Percentiles rank a stretch among this genome's conserved stretches.
These are phyloP conservation scores for Blumeriella jaapii DNA, from an alignment of 2,329 filamentous ascomycete genomes.

Conservation along the genomic window DNA sequence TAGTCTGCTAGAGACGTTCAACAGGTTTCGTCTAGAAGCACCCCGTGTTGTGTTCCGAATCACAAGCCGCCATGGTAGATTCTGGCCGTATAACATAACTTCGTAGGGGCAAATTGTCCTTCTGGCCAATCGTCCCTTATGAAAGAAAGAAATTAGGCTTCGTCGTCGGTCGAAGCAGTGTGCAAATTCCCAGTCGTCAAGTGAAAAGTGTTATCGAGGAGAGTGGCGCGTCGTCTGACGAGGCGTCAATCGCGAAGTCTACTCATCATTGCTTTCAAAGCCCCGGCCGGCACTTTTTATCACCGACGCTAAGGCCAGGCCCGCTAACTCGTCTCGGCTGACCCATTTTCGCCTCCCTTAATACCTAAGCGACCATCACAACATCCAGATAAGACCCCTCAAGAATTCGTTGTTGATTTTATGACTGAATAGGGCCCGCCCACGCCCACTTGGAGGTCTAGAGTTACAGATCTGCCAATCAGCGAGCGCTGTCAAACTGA, in stretches of 20 bases:
- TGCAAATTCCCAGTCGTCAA: background rate
- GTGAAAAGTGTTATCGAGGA: background rate
- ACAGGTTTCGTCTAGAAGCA: constrained; percentile 13
- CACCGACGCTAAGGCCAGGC: constrained; percentile 1
- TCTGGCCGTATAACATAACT: constrained; percentile 51
- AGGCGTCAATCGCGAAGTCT: background rate
- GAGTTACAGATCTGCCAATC: too few relatives aligned
- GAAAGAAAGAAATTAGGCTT: background rate
- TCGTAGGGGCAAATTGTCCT: constrained; percentile 3
- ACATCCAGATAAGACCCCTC: too few relatives aligned
- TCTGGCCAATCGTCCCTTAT: background rate
- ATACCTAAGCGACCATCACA: too few relatives aligned
- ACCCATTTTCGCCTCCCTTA: too few relatives aligned
- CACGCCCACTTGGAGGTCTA: too few relatives aligned
- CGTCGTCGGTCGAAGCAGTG: too few relatives aligned
- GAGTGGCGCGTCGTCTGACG: background rate
- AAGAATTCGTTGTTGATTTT: too few relatives aligned
- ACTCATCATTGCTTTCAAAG: constrained; percentile 11
- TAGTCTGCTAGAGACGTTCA: constrained; percentile 15
- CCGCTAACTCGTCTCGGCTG: background rate
- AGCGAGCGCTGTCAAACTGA: too few relatives aligned
- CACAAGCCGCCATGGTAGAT: constrained; percentile 53
- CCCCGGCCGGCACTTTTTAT: constrained; percentile 4
- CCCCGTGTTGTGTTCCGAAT: constrained; percentile 24
- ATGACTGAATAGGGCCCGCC: too few relatives aligned